Evolutionary conservation across 306 rosid genomes (phyloP).

Genomic region (Comarum palustre): DNA sequence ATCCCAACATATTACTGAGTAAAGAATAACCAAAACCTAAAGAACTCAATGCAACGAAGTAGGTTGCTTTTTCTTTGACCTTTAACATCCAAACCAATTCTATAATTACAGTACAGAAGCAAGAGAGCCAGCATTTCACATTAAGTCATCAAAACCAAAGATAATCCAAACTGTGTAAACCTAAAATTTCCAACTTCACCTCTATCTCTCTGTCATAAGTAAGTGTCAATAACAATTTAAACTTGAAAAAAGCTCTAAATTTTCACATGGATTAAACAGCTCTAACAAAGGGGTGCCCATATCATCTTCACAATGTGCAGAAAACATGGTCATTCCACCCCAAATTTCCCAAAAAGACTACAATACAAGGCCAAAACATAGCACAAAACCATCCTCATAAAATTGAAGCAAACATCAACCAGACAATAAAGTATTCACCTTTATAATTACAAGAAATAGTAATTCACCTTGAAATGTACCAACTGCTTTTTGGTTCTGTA

Average conservation of each 20-base stretch:
- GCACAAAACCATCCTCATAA: constrained; percentile 1
- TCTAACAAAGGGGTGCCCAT: not conserved
- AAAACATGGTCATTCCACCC: constrained; percentile 1
- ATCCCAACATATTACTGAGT: not conserved
- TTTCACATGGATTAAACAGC: not conserved
- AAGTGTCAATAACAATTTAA: not conserved
- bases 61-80: not conserved
- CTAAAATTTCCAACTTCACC: not conserved
- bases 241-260: not conserved
- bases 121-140: not conserved
- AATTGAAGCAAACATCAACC: constrained; percentile 25
- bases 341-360: constrained; percentile 8
- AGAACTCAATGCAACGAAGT: not conserved
- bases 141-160: not conserved
- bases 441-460: not conserved
- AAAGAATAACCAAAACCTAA: not conserved
- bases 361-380: constrained; percentile 1
- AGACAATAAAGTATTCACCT: not conserved
- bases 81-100: not conserved
- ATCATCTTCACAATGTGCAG: not conserved
- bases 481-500: constrained; percentile 51
- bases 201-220: not conserved
- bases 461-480: constrained; percentile 60
- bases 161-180: not conserved
- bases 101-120: not conserved